These are phyloP conservation scores for Lupinus albus DNA, from an alignment of 306 rosid species.

Conservation along the genomic window DNA sequence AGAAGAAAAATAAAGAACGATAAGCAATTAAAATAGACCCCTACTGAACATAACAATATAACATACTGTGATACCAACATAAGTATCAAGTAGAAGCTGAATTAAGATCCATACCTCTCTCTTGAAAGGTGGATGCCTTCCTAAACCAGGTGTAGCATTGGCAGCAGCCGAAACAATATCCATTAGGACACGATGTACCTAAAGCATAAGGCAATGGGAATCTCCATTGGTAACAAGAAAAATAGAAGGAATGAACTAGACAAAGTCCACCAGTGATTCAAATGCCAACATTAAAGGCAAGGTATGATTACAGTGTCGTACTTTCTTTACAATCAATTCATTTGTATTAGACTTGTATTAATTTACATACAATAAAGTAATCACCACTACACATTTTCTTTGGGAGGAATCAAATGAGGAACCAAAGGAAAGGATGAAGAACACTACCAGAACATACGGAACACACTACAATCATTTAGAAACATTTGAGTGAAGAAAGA, in stretches of 20 bases:
- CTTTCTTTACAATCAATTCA: slow-evolving; percentile 14
- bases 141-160: slow-evolving; percentile 94
- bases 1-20: not conserved
- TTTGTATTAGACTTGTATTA: slow-evolving; percentile 1
- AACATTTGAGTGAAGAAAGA: slow-evolving; percentile 17
- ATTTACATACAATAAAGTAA: slow-evolving; percentile 11
- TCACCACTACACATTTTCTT: not conserved
- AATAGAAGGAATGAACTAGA: slow-evolving; percentile 14
- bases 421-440: slow-evolving; percentile 9
- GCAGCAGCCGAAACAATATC: slow-evolving; percentile 91
- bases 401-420: not conserved
- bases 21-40: slow-evolving; percentile 4
- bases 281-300: slow-evolving; percentile 13
- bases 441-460: not conserved
- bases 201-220: slow-evolving; percentile 37
- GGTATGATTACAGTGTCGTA: not conserved
- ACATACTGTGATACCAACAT: not conserved
- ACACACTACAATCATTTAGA: slow-evolving; percentile 7
- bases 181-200: slow-evolving; percentile 90
- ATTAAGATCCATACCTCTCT: slow-evolving; percentile 70
- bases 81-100: slow-evolving; percentile 11
- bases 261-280: slow-evolving; percentile 12
- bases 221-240: slow-evolving; percentile 31
- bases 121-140: slow-evolving; percentile 97
- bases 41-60: slow-evolving; percentile 4